Base-by-base conservation (phyloP, 2,329 filamentous ascomycete genomes). In the Curvularia lunata region DNA sequence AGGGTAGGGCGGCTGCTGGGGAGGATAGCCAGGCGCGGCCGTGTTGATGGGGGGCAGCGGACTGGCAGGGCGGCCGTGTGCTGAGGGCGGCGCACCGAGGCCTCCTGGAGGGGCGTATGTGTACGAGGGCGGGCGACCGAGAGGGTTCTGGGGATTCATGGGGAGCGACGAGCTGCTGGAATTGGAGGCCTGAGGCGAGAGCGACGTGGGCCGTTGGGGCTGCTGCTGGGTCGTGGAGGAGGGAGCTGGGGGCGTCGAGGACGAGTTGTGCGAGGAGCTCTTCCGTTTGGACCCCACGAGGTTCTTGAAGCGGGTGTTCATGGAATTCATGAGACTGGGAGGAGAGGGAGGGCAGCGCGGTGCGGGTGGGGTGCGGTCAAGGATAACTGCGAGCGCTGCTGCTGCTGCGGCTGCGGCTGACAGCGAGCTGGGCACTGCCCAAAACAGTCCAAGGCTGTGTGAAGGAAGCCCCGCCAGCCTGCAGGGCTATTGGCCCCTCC, bases 211-310 rank as follows among this genome's bases (percentile, higher is more conserved):
- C 48, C 75, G 74, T 58, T 77, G 75, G 25, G 48, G 38, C 9
- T 8, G 65, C 75, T 71, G 57, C 77, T 74, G 65, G 74, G 76
- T 8, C 61, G 74, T 74, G 63, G 68, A 73, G 3, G 30, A 32
- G 62, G 71, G 13, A 27, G 41, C 64, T 51, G 65, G 65, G 19
- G 72, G 70, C 57, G 68, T 55, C 61, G 74, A 69, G 51, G 73
- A 70, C 54, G 76, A 77, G 75, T 77, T 81, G 76, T 82, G 83
- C 68, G 83, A 83, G 60, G 88, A 89, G 56, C 70, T 72, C 83
- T 88, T 90, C 80, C 90, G 88, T 85, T 90, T 91, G 81, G 88
- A 89, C 83, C 91, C 90, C 81, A 90, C 88, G 82, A 92, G 85
- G 84, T 86, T 85, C 84, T 91, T 90, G 78, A 91, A 86, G 80